Percentiles rank a stretch among this genome's conserved stretches.
Evolutionary conservation across 331 rosid genomes (phyloP).

Genomic region (Rhamnella rubrinervis): DNA sequence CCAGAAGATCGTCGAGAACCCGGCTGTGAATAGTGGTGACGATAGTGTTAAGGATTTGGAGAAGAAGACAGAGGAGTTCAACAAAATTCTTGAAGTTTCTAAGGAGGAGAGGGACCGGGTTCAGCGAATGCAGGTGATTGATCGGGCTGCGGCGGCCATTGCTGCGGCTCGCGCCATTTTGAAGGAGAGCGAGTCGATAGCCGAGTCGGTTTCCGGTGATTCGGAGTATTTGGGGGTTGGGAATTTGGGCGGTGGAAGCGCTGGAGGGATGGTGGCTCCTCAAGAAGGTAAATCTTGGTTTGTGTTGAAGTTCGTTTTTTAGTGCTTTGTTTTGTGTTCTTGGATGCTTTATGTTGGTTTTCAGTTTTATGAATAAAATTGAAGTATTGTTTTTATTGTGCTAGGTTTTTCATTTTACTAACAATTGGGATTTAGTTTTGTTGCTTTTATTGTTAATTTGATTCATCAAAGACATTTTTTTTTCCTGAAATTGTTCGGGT

Average conservation of each 20-base stretch:
- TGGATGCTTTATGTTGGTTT: background rate
- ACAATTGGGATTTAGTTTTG: background rate
- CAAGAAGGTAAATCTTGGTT: constrained; percentile 29
- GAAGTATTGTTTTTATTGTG: background rate
- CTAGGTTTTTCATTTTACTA: constrained; percentile 11
- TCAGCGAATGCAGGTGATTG: constrained; percentile 85
- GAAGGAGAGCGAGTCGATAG: constrained; percentile 19
- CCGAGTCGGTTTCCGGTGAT: constrained; percentile 15
- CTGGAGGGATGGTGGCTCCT: background rate
- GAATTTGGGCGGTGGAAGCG: background rate
- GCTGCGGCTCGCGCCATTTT: constrained; percentile 66
- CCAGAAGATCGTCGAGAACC: constrained; percentile 42
- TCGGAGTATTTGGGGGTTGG: background rate
- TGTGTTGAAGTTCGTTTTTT: background rate
- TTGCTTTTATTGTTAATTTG: background rate
- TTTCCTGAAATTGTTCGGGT: background rate
- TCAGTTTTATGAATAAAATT: background rate
- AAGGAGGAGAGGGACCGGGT: constrained; percentile 70
- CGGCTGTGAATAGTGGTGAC: constrained; percentile 15
- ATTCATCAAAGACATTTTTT: background rate
- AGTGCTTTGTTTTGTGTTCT: background rate
- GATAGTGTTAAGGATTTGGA: constrained; percentile 30
- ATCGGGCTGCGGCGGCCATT: constrained; percentile 90
- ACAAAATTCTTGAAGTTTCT: constrained; percentile 70
- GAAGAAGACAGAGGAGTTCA: constrained; percentile 66